Conservation (phyloP, 352 stramenopile species). For the Phytophthora pseudosyringae region DNA sequence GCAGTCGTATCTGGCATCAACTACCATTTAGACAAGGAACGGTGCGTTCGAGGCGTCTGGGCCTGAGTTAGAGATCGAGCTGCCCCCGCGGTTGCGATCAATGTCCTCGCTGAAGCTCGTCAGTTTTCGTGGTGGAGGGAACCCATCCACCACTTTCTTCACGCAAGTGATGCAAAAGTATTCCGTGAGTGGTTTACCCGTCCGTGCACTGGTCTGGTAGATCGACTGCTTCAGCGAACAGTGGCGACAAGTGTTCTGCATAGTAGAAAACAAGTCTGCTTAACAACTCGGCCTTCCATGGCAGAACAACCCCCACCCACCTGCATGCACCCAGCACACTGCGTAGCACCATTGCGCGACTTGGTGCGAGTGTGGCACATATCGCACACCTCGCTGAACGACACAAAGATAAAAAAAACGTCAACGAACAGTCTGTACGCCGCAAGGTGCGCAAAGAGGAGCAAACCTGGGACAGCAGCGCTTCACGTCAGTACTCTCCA, state of each 20-base stretch:
- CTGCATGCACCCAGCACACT: conserved; percentile 39
- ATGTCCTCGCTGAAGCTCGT: conserved; percentile 17
- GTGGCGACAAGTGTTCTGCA: conserved; percentile 38
- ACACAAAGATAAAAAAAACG: background rate
- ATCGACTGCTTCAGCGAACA: conserved; percentile 35
- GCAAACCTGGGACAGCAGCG: conserved; percentile 28
- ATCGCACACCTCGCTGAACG: conserved; percentile 36
- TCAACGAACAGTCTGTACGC: background rate
- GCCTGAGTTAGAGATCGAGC: conserved; percentile 23
- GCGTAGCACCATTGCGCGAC: conserved; percentile 13
- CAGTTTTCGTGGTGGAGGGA: conserved; percentile 13
- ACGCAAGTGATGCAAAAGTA: conserved; percentile 42
- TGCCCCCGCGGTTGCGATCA: background rate
- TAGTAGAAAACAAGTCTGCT: background rate
- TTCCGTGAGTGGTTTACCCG: conserved; percentile 28
- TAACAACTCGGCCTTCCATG: background rate
- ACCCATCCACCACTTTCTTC: conserved; percentile 25
- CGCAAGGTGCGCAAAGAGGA: too few species aligned
- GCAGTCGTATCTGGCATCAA: background rate
- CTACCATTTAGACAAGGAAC: conserved; percentile 28
- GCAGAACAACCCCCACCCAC: conserved; percentile 7
- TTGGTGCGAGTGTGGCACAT: conserved; percentile 35
- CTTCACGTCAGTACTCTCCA: conserved; percentile 26
- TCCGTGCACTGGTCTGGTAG: conserved; percentile 35
- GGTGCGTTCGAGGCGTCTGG: conserved; percentile 2